Conservation (phyloP, 768 basidiomycete species). For the Scleroderma bovista region DNA sequence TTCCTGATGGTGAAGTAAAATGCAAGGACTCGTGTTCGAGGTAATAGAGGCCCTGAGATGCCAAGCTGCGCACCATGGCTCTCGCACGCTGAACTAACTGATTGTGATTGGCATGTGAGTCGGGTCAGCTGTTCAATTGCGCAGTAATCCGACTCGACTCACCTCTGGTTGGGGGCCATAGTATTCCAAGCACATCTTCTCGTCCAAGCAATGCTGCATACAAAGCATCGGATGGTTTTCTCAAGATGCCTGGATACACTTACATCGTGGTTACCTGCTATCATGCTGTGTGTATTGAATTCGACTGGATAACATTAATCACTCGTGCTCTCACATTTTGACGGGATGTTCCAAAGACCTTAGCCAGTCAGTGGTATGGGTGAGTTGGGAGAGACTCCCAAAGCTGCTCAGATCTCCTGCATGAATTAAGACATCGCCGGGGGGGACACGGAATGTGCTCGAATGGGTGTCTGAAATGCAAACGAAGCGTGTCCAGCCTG, state of each 20-base stretch:
- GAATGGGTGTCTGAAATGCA: slow-evolving; percentile 34
- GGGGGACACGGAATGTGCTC: slow-evolving; percentile 40
- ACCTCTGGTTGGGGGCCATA: slow-evolving; percentile 15
- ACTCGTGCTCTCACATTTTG: slow-evolving; percentile 45
- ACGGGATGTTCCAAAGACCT: slow-evolving; percentile 47
- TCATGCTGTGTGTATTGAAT: slow-evolving; percentile 37
- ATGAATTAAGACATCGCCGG: slow-evolving; percentile 63
- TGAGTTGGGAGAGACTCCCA: slow-evolving; percentile 42
- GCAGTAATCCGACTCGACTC: not conserved
- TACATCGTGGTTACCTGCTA: slow-evolving; percentile 71
- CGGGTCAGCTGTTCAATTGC: no score
- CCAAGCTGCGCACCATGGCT: slow-evolving; percentile 26
- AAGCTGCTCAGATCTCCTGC: slow-evolving; percentile 56
- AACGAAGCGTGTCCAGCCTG: slow-evolving; percentile 30
- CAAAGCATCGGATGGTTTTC: not conserved
- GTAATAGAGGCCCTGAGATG: slow-evolving; percentile 47
- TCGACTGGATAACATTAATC: not conserved
- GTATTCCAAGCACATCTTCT: slow-evolving; percentile 5
- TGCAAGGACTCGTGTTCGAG: slow-evolving; percentile 45
- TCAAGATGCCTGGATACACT: slow-evolving; percentile 4
- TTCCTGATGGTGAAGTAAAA: slow-evolving; percentile 33
- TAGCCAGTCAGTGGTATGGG: slow-evolving; percentile 54
- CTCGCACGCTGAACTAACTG: slow-evolving; percentile 17
- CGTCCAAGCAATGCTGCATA: slow-evolving; percentile 23
- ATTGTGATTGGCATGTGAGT: no score